Conservation (phyloP, 2,329 filamentous ascomycete genomes). For the Teratosphaeria zuluensis region DNA sequence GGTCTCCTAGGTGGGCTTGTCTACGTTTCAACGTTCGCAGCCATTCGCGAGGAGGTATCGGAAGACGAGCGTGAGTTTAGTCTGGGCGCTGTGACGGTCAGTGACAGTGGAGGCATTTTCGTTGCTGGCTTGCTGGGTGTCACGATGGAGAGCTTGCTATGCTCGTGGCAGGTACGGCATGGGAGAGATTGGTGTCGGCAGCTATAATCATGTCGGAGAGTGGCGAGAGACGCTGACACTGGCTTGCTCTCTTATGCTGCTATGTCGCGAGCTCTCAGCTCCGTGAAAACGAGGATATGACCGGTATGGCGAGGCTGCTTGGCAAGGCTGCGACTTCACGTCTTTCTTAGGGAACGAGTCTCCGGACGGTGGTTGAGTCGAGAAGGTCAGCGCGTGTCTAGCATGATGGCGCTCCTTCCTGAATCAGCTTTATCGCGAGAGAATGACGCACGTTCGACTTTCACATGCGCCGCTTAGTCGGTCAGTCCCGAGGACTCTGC, state of each 20-base stretch:
- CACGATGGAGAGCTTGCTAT: slow-evolving; percentile 69
- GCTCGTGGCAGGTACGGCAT: slow-evolving; percentile 71
- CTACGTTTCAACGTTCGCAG: slow-evolving; percentile 92
- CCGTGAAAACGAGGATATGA: not conserved
- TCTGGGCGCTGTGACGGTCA: slow-evolving; percentile 79
- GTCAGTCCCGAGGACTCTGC: not conserved
- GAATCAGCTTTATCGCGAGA: not conserved
- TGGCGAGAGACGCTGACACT: too few relatives aligned
- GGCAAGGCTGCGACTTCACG: not conserved
- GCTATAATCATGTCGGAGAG: slow-evolving; percentile 4
- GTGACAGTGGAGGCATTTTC: slow-evolving; percentile 84
- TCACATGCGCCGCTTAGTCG: not conserved
- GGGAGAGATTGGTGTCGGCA: slow-evolving; percentile 53
- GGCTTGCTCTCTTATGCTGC: too few relatives aligned
- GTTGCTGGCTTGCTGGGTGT: slow-evolving; percentile 79
- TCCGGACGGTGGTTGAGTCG: not conserved
- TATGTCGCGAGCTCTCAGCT: not conserved
- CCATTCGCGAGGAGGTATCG: slow-evolving; percentile 77
- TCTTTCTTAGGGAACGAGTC: not conserved
- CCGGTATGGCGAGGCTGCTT: not conserved
- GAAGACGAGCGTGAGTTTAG: slow-evolving; percentile 80
- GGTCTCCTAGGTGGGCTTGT: slow-evolving; percentile 82
- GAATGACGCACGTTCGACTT: not conserved
- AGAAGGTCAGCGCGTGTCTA: not conserved
- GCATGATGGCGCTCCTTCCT: not conserved